phyloP scores from a whole-genome alignment of 176 grass and related monocot species.

The Canna indica region DNA sequence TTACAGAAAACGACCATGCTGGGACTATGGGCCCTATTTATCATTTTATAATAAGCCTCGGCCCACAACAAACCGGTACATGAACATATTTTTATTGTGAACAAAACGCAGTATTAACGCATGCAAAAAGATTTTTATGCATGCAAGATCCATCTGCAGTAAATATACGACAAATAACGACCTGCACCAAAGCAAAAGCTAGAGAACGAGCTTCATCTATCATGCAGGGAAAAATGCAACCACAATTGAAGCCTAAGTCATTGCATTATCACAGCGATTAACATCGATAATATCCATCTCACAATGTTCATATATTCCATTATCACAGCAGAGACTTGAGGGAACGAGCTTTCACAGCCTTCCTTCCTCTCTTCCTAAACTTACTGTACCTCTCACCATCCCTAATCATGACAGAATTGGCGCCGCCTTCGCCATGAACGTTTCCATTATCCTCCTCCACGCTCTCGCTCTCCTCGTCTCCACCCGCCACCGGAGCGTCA shows the following conservation, averaged over 20 bases:
- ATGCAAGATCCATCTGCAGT: too few species aligned
- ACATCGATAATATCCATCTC: neutral
- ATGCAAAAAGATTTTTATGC: too few species aligned
- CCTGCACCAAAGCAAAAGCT: too few species aligned
- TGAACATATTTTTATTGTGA: neutral
- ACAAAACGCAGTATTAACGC: too few species aligned
- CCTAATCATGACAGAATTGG: neutral
- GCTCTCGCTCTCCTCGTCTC: conserved; percentile 2
- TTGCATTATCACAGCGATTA: neutral
- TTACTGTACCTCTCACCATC: neutral
- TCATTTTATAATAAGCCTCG: neutral
- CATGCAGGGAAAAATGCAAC: too few species aligned
- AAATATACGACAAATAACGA: too few species aligned
- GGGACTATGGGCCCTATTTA: too few species aligned
- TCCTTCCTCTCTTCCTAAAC: conserved; percentile 26
- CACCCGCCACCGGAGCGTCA: neutral
- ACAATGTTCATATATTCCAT: neutral
- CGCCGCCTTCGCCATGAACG: conserved; percentile 1
- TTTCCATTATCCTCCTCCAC: neutral
- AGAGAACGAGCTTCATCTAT: too few species aligned
- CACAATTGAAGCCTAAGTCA: too few species aligned
- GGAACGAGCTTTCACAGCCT: conserved; percentile 22
- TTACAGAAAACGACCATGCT: too few species aligned
- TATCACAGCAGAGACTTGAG: conserved; percentile 25
- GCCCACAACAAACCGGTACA: neutral